Percentiles rank a stretch among this genome's conserved stretches.
Conservation (phyloP, 306 rosid species). For the Glycine tomentella region DNA sequence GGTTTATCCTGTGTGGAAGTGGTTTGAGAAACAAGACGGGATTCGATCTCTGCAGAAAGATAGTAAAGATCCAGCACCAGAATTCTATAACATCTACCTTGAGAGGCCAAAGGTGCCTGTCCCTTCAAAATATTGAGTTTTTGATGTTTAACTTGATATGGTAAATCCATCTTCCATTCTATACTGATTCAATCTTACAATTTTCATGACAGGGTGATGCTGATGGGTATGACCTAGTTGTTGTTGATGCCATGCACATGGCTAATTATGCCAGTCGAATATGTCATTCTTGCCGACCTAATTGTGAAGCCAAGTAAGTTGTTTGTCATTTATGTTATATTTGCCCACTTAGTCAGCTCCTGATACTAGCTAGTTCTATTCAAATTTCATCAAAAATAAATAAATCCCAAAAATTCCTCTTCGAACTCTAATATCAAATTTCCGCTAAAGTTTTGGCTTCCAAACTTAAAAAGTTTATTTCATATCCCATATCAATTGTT, state of each 20-base stretch:
- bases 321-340: too few relatives aligned
- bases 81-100: slow-evolving; percentile 94
- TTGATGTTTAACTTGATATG: slow-evolving; percentile 33
- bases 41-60: slow-evolving; percentile 92
- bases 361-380: not conserved
- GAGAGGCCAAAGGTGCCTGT: slow-evolving; percentile 93
- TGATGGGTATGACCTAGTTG: slow-evolving; percentile 95
- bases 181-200: slow-evolving; percentile 32
- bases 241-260: slow-evolving; percentile 96
- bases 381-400: too few relatives aligned
- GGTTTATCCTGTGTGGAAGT: slow-evolving; percentile 99
- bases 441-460: not conserved
- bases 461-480: not conserved
- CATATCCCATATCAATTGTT: not conserved
- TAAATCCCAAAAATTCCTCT: not conserved
- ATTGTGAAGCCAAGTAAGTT: not conserved
- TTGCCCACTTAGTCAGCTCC: not conserved
- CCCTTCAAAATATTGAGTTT: slow-evolving; percentile 38
- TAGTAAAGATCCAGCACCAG: slow-evolving; percentile 95
- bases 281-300: not conserved
- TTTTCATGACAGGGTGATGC: slow-evolving; percentile 86
- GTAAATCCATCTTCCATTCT: slow-evolving; percentile 26
- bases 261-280: slow-evolving; percentile 1
- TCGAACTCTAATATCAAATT: not conserved
- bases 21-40: slow-evolving; percentile 99